A percentile compares a stretch with the other conserved stretches of the same genome.
These are phyloP conservation scores for Aspergillus clavatus DNA, from an alignment of 2,329 filamentous ascomycete species.

Conservation along the genomic window DNA sequence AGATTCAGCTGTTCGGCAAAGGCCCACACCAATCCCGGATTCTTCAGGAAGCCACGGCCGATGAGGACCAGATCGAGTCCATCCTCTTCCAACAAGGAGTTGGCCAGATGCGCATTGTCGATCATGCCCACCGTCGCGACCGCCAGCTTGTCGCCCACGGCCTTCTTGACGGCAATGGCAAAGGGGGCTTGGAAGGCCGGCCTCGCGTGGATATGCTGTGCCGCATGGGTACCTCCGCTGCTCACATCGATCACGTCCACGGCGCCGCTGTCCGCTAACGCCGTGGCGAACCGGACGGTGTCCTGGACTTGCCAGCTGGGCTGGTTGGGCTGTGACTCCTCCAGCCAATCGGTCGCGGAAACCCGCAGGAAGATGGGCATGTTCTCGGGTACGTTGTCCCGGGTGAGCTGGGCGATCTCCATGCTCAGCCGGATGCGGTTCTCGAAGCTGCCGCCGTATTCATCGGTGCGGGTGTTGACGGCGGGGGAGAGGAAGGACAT, in stretches of 20 bases:
- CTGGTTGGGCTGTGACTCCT: constrained; percentile 52
- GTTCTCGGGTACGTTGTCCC: constrained; percentile 57
- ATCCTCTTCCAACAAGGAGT: constrained; percentile 51
- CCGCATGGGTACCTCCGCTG: constrained; percentile 63
- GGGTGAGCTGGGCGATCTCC: constrained; percentile 61
- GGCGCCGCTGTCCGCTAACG: constrained; percentile 62
- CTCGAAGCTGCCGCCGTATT: constrained; percentile 49
- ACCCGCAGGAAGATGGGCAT: constrained; percentile 72
- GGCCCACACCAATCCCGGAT: constrained; percentile 71
- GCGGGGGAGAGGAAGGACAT: constrained; percentile 65
- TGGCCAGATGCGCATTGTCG: constrained; percentile 63
- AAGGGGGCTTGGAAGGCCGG: constrained; percentile 71
- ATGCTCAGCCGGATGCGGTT: constrained; percentile 65
- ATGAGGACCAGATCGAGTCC: constrained; percentile 67
- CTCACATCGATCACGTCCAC: constrained; percentile 82
- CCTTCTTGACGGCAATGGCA: constrained; percentile 66
- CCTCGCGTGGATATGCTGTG: constrained; percentile 42
- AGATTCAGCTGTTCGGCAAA: constrained; percentile 69
- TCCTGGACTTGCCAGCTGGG: constrained; percentile 67
- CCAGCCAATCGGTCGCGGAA: constrained; percentile 71
- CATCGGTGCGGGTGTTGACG: constrained; percentile 62
- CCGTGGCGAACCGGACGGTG: constrained; percentile 57
- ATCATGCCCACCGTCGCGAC: constrained; percentile 75
- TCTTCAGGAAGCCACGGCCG: constrained; percentile 73
- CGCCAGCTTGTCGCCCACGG: constrained; percentile 64